Conservation (phyloP, 2,329 filamentous ascomycete genomes). For the Venturia pyrina region DNA sequence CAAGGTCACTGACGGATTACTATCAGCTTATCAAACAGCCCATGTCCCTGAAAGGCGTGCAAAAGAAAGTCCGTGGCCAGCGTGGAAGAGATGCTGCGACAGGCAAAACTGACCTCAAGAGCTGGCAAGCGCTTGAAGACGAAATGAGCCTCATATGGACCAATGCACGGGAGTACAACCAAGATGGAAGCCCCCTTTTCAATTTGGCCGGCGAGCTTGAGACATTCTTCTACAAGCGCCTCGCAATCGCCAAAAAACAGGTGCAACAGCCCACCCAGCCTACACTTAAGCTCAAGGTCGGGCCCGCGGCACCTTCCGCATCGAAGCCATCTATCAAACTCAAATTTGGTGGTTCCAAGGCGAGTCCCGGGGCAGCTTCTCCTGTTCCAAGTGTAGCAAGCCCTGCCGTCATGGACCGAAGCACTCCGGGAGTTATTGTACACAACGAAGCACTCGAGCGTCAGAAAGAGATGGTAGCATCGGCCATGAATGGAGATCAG, state of each 20-base stretch:
- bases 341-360: conserved; percentile 47
- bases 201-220: conserved; percentile 68
- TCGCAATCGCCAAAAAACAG: conserved; percentile 61
- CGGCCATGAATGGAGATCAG: conserved; percentile 35
- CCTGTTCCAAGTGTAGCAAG: conserved; percentile 24
- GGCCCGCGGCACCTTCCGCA: conserved; percentile 20
- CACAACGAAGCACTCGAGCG: conserved; percentile 45
- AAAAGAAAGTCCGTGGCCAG: conserved; percentile 66
- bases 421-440: conserved; percentile 39
- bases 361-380: conserved; percentile 24
- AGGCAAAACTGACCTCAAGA: conserved; percentile 60
- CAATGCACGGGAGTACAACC: conserved; percentile 83
- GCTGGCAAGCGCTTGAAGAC: conserved; percentile 72
- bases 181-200: conserved; percentile 81
- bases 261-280: conserved; percentile 64
- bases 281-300: conserved; percentile 68
- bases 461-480: conserved; percentile 41
- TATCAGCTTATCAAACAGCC: conserved; percentile 76
- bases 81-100: conserved; percentile 55
- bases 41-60: conserved; percentile 64
- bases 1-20: conserved; percentile 70
- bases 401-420: conserved; percentile 30
- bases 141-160: conserved; percentile 74
- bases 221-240: conserved; percentile 48
- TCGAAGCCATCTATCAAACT: conserved; percentile 50